Evolutionary conservation across 148 eudicot species (phyloP), one percentile per base, ranked within the genome.

Genomic region (Amaranthus hypochondriacus): DNA sequence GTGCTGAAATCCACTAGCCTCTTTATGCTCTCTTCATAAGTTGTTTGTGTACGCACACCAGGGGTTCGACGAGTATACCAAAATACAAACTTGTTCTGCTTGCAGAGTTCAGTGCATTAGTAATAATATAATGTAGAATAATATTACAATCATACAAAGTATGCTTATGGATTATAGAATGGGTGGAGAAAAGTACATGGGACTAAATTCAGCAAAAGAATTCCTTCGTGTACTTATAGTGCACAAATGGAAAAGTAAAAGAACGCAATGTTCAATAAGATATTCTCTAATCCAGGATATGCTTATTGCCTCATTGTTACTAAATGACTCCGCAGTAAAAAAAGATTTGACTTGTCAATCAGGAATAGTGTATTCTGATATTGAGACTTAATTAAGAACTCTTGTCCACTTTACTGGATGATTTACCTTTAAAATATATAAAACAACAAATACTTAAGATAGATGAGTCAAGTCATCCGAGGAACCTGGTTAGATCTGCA

Each of bases 21-120:
- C 89, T 88, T 94, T 65, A 91, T 89, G 76, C 88, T 91, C 73
- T 94, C 96, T 80, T 94, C 98, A 67, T 91, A 94, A 73, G 98
- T 83, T 57, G 92, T 83, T 79, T 89, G 98, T 64, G 82, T 84
- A 53, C 92, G 85, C 72, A 85, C 95, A 74, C 97, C 97, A 57
- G 96, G 85, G 68, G 81, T 85, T 70, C 90, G 90, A 54, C 96
- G 93, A 57, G 97, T 95, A 86, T 95, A 95, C 98, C 97, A 95
- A 56, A 92, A 87, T 50, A 86, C 92, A 79, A 88, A 89, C 81
- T 90, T 95, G 80, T 92, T 78, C 97, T 95, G 92, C 73, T n/a
- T 56, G 51, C 3, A 75, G 53, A 58, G 5, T 50, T 50, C 15
- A 59, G 48, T 21, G 66, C 9, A 52, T 80, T 69, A 75, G 12